Conservation (phyloP, 2,329 filamentous ascomycete species). For the Exophiala dermatitidis region DNA sequence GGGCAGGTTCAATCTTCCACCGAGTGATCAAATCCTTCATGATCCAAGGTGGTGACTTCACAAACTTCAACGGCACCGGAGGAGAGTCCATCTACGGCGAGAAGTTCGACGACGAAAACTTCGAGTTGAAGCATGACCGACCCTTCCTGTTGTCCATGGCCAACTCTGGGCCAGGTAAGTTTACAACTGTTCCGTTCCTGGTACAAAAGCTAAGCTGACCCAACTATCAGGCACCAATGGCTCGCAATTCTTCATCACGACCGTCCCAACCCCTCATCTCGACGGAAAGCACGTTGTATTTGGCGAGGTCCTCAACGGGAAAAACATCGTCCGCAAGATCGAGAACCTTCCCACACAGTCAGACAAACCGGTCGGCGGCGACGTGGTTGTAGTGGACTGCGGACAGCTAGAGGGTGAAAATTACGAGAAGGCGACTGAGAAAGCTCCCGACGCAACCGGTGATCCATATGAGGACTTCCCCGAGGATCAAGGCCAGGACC, state of each 20-base stretch:
- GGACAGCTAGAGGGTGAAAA: conserved; percentile 72
- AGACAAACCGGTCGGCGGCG: conserved; percentile 68
- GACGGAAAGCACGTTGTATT: conserved; percentile 98
- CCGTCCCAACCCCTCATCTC: conserved; percentile 86
- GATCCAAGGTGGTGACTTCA: conserved; percentile 98
- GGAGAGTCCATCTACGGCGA: conserved; percentile 96
- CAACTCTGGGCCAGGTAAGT: conserved; percentile 80
- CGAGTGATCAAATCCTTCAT: conserved; percentile 98
- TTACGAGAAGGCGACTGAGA: conserved; percentile 59
- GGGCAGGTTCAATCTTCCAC: conserved; percentile 72
- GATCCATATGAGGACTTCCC: conserved; percentile 95
- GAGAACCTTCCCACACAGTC: conserved; percentile 71
- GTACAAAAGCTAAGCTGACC: conserved; percentile 2
- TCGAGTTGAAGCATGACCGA: conserved; percentile 80
- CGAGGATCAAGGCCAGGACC: conserved; percentile 63
- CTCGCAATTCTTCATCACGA: conserved; percentile 97
- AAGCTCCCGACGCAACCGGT: conserved; percentile 69
- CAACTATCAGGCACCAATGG: conserved; percentile 69
- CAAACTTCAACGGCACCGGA: conserved; percentile 84
- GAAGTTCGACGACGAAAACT: conserved; percentile 97
- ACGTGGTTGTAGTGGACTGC: conserved; percentile 72
- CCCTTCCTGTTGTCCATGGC: conserved; percentile 96
- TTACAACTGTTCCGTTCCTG: not conserved
- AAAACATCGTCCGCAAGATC: conserved; percentile 81
- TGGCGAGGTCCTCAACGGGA: conserved; percentile 86